Base-by-base conservation (phyloP, 257 asterid species). In the Thymus mandschuricus region DNA sequence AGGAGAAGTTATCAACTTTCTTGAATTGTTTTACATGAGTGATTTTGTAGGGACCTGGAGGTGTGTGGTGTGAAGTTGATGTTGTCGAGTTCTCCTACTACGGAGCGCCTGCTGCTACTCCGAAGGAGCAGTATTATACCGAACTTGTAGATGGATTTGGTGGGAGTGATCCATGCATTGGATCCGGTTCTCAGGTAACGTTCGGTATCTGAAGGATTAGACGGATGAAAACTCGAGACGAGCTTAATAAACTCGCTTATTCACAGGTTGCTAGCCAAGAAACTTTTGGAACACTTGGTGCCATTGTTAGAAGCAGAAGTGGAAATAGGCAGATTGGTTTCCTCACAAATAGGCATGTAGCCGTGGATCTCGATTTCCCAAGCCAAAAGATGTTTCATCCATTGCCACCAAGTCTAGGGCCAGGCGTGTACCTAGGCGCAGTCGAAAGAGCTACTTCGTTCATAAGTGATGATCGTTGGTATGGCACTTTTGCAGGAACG, bases 341-440 rank as follows among this genome's bases (percentile, higher is more conserved):
- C 74, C 98, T 92, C 31, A 95, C 99, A 49, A 95, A 95, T 71
- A 84, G 98, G 43, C 99, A 95, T 70, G 99, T 95, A 56, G 99
- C 99, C 5, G 99, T 95, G 41, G 96, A 95, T 73, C 89, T 95
- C 75, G 97, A 95, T 71, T 95, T 84, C 78, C 98, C 99, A 21
- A 95, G 95, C 72, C 98, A 95, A 78, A 95, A 95, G 76, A 95
- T 95, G 99, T 95, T 86, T 74, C 99, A 95, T 81, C 99, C 99
- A 10, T 80, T 92, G 85, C 99, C 99, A 52, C 98, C 99, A 45
- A 88, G 94, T 79, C 90, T 90, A 59, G 98, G 99, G 3, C 97
- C 98, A 10, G 97, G 98, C 57, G 97, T 95, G 69, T 95, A 95
- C 81, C 78, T 95, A 72, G 99, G 99, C 58, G 96, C 99, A 8